phyloP scores from a whole-genome alignment of 208 protist species.

The Trypanosomatidae sp. region DNA sequence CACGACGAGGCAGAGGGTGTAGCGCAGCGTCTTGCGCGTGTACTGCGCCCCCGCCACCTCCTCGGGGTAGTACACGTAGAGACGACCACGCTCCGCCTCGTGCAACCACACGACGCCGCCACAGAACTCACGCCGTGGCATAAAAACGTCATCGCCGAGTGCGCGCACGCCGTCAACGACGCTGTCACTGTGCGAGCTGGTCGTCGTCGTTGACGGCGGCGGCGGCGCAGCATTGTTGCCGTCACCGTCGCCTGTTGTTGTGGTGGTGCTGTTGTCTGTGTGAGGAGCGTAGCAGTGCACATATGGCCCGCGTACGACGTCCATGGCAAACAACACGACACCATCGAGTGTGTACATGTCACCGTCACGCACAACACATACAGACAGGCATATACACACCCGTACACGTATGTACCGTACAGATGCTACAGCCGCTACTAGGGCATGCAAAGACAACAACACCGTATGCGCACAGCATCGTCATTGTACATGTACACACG shows the following conservation, averaged over 20 bases:
- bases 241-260: neutral
- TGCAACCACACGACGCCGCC: conserved; percentile 55
- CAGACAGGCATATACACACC: no score
- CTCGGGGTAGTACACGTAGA: conserved; percentile 74
- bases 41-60: conserved; percentile 76
- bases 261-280: neutral
- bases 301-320: conserved; percentile 75
- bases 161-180: conserved; percentile 10
- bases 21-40: conserved; percentile 69
- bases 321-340: conserved; percentile 64
- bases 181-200: neutral
- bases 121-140: conserved; percentile 70
- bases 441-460: no score
- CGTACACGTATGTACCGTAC: no score
- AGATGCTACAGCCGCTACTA: no score
- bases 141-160: conserved; percentile 68
- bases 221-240: no score
- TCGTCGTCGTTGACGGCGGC: neutral
- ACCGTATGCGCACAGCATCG: no score
- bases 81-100: conserved; percentile 41
- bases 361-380: neutral
- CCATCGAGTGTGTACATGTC: conserved; percentile 30
- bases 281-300: conserved; percentile 54
- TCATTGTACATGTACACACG: no score
- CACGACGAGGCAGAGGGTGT: conserved; percentile 72